A percentile compares a stretch with the other conserved stretches of the same genome.
Conservation (phyloP, 495 filamentous ascomycete genomes). For the Amorphotheca resinae region DNA sequence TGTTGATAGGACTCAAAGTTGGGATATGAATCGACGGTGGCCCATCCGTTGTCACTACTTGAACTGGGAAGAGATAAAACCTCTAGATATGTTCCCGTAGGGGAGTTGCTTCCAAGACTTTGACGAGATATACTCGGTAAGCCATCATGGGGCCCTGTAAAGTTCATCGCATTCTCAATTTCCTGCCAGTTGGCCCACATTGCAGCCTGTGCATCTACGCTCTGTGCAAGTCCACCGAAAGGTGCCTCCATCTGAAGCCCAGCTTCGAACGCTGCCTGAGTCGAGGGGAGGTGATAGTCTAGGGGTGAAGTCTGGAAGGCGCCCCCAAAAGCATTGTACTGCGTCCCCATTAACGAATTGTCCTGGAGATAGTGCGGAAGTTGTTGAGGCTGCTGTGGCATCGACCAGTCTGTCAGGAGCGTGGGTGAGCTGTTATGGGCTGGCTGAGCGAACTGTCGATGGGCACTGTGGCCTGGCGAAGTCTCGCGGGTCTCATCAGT, state of each 20-base stretch:
- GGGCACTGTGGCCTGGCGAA: constrained; percentile 9
- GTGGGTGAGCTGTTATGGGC: constrained; percentile 26
- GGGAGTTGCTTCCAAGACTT: constrained; percentile 62
- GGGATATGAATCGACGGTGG: constrained; percentile 47
- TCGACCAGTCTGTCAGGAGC: constrained; percentile 40
- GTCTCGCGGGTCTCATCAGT: constrained; percentile 18
- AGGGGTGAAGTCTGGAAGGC: constrained; percentile 44
- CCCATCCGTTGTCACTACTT: constrained; percentile 78
- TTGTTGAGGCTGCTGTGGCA: constrained; percentile 34
- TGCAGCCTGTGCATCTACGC: constrained; percentile 51
- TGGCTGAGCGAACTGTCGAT: constrained; percentile 18
- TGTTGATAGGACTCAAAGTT: constrained; percentile 37
- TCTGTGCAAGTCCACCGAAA: constrained; percentile 46
- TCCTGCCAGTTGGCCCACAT: constrained; percentile 64
- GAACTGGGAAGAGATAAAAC: constrained; percentile 66
- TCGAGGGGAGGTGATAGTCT: constrained; percentile 56
- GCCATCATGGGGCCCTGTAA: constrained; percentile 33
- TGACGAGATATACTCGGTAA: constrained; percentile 38
- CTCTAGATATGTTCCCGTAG: constrained; percentile 71
- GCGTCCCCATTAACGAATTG: constrained; percentile 28
- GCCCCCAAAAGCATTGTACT: constrained; percentile 33
- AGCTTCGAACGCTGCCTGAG: constrained; percentile 51
- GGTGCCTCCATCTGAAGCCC: constrained; percentile 52
- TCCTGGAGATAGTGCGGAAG: constrained; percentile 41
- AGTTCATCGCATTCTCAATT: constrained; percentile 47